Conservation (phyloP, 2,329 filamentous ascomycete genomes). For the Byssoonygena ceratinophila region DNA sequence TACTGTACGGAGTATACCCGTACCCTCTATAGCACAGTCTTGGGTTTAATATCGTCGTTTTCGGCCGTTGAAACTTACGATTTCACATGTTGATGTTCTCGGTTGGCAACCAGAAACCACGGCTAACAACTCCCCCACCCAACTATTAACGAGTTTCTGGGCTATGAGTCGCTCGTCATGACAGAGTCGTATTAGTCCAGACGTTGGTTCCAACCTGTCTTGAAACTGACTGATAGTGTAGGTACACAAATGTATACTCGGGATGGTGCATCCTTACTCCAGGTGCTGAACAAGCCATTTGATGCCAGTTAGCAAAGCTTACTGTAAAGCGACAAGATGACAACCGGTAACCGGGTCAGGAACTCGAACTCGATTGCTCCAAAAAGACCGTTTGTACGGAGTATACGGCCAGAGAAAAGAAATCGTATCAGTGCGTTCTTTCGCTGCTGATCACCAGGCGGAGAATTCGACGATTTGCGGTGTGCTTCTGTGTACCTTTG, state of each 20-base stretch:
- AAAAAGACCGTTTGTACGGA: not conserved
- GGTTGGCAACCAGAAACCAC: not conserved
- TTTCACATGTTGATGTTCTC: constrained; percentile 5
- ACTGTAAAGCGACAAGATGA: not conserved
- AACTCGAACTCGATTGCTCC: not conserved
- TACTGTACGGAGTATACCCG: not conserved
- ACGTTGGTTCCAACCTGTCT: not conserved
- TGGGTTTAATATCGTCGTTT: not conserved
- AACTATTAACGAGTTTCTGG: not conserved
- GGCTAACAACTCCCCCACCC: not conserved
- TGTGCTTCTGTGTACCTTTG: not conserved
- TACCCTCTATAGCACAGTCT: too few relatives aligned
- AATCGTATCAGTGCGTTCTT: not conserved
- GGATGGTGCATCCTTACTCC: too few relatives aligned
- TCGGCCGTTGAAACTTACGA: not conserved
- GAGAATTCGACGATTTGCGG: not conserved
- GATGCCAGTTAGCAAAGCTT: too few relatives aligned
- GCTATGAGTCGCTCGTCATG: not conserved
- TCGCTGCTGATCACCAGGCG: not conserved
- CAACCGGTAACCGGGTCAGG: not conserved
- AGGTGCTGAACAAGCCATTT: too few relatives aligned
- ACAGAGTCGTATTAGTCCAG: not conserved
- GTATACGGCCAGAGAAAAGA: too few relatives aligned
- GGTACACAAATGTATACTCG: too few relatives aligned
- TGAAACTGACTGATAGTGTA: too few relatives aligned